Conservation (phyloP, 2,329 filamentous ascomycete species). For the Nectriaceae sp. region DNA sequence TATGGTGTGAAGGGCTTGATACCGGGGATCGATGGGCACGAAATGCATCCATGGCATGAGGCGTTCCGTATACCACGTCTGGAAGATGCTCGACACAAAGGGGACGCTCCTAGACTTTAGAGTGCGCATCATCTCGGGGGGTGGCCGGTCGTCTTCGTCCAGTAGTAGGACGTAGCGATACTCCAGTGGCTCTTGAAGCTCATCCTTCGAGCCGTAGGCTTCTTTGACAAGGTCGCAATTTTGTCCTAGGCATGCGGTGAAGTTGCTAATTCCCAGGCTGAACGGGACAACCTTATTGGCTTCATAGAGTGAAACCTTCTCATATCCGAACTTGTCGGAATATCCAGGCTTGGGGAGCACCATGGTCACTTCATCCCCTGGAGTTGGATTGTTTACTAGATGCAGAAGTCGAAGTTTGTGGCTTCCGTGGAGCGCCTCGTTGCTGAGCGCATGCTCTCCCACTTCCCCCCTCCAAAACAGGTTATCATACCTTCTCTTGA, state of each 20-base stretch:
- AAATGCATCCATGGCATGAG: constrained; percentile 79
- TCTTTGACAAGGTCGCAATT: constrained; percentile 33
- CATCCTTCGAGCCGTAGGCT: constrained; percentile 36
- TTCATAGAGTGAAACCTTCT: constrained; percentile 51
- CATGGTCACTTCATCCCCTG: constrained; percentile 51
- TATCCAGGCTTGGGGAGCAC: constrained; percentile 50
- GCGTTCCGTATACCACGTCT: constrained; percentile 77
- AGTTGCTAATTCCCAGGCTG: constrained; percentile 61
- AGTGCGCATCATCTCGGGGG: constrained; percentile 59
- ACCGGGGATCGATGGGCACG: constrained; percentile 72
- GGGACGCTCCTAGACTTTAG: constrained; percentile 68
- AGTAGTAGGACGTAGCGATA: constrained; percentile 73
- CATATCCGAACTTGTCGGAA: constrained; percentile 52
- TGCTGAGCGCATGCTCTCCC: constrained; percentile 52
- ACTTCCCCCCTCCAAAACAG: constrained; percentile 78
- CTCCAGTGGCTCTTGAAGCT: constrained; percentile 55
- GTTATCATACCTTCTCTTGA: constrained; percentile 61
- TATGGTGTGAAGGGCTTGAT: constrained; percentile 73
- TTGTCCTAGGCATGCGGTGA: constrained; percentile 56
- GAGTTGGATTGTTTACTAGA: constrained; percentile 60
- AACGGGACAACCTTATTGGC: constrained; percentile 56
- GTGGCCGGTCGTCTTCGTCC: constrained; percentile 70
- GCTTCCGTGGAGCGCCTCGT: constrained; percentile 64
- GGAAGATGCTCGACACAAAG: constrained; percentile 71
- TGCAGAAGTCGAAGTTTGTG: constrained; percentile 73